These are phyloP conservation scores for Dorcoceras hygrometricum DNA, from an alignment of 257 asterid genomes.

Conservation along the genomic window DNA sequence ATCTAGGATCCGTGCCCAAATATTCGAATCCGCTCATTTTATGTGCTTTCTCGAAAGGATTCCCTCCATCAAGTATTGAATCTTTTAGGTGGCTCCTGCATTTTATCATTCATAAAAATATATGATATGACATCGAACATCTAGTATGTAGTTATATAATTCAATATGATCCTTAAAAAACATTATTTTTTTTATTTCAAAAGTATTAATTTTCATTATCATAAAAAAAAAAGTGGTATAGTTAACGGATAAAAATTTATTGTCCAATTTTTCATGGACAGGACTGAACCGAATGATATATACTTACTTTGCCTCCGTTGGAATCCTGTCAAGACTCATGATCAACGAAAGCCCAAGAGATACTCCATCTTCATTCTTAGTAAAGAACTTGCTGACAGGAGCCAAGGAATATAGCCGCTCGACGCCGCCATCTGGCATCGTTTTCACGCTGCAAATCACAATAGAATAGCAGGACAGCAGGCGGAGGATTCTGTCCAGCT, in stretches of 20 bases:
- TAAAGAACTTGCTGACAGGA: slow-evolving; percentile 42
- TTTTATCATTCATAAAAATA: too few relatives aligned
- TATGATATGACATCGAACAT: too few relatives aligned
- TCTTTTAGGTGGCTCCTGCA: slow-evolving; percentile 58
- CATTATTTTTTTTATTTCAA: too few relatives aligned
- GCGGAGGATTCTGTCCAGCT: slow-evolving; percentile 48
- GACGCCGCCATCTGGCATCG: slow-evolving; percentile 34
- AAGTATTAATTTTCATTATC: too few relatives aligned
- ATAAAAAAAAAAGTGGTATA: too few relatives aligned
- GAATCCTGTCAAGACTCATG: slow-evolving; percentile 46
- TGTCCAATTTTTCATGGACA: too few relatives aligned
- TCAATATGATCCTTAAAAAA: too few relatives aligned
- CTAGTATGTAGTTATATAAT: too few relatives aligned
- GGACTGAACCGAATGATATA: too few relatives aligned
- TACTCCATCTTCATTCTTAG: slow-evolving; percentile 44
- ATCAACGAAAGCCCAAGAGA: slow-evolving; percentile 39
- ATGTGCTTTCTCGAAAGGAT: slow-evolving; percentile 45
- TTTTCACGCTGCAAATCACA: slow-evolving; percentile 34
- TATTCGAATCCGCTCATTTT: slow-evolving; percentile 47
- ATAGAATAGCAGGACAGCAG: slow-evolving; percentile 42
- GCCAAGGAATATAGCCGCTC: slow-evolving; percentile 44
- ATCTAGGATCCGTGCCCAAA: slow-evolving; percentile 39
- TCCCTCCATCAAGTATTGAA: slow-evolving; percentile 48
- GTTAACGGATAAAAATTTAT: too few relatives aligned
- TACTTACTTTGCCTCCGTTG: slow-evolving; percentile 46